Evolutionary conservation across 179 eudicot species (phyloP).

Genomic region (Silene coronaria): DNA sequence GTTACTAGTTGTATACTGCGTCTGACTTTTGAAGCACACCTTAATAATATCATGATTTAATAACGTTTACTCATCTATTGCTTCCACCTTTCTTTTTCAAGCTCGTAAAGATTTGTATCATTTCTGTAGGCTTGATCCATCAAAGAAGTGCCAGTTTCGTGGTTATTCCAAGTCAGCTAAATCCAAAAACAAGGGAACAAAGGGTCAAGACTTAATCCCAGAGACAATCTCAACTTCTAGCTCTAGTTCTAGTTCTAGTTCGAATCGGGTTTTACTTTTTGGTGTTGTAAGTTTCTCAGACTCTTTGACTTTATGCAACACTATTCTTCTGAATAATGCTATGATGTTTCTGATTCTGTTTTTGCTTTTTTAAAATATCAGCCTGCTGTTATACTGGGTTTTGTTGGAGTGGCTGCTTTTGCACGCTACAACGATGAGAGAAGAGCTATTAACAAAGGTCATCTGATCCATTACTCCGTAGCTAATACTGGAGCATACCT

Average conservation of each 20-base stretch:
- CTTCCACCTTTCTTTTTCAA: not conserved
- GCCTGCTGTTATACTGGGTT: slow-evolving; percentile 59
- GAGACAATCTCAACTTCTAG: slow-evolving; percentile 20
- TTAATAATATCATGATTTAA: not conserved
- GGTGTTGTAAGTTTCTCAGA: slow-evolving; percentile 31
- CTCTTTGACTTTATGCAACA: not conserved
- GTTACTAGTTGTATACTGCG: not conserved
- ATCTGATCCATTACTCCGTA: not conserved
- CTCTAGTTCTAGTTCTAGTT: slow-evolving; percentile 13
- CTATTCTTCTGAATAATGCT: not conserved
- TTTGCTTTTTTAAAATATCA: slow-evolving; percentile 27
- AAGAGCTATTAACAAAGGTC: slow-evolving; percentile 73
- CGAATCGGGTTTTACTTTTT: slow-evolving; percentile 13
- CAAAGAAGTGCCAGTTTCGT: slow-evolving; percentile 27
- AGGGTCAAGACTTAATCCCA: slow-evolving; percentile 19
- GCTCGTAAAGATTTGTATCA: not conserved
- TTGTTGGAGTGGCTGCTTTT: slow-evolving; percentile 48
- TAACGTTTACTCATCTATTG: not conserved
- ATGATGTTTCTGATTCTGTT: slow-evolving; percentile 21
- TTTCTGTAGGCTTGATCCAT: slow-evolving; percentile 21
- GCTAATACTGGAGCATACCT: not conserved
- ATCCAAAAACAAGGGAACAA: slow-evolving; percentile 18
- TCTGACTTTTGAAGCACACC: slow-evolving; percentile 4
- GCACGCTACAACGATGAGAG: slow-evolving; percentile 71
- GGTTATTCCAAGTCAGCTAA: slow-evolving; percentile 28